phyloP scores from a whole-genome alignment of 441 rosid species.

The Arabidopsis hybrid region DNA sequence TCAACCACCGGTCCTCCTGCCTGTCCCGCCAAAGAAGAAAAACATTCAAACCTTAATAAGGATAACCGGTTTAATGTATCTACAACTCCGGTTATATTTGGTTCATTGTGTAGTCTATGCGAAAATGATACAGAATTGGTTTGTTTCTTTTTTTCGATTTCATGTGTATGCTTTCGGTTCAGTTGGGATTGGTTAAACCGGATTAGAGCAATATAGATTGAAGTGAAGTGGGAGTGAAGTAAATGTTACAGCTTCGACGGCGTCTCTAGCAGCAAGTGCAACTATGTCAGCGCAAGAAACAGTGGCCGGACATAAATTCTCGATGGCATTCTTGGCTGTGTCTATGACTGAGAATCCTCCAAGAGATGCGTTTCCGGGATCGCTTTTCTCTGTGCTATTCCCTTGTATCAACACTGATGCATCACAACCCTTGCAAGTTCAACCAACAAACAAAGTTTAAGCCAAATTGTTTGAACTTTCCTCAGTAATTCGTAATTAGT shows the following conservation, averaged over 20 bases:
- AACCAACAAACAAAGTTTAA: conserved; percentile 1
- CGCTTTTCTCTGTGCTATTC: conserved; percentile 62
- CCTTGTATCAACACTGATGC: conserved; percentile 67
- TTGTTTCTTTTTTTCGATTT: too few species aligned
- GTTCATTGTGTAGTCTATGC: background rate
- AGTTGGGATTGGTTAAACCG: background rate
- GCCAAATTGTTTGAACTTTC: background rate
- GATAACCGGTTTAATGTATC: conserved; percentile 11
- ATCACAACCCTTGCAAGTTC: conserved; percentile 56
- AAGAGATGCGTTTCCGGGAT: conserved; percentile 64
- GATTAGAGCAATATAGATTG: background rate
- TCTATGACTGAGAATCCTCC: conserved; percentile 69
- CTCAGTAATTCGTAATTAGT: background rate
- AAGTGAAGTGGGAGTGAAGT: background rate
- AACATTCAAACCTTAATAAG: background rate
- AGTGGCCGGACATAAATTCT: conserved; percentile 59
- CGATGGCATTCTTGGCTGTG: conserved; percentile 59
- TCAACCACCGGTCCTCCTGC: conserved; percentile 61
- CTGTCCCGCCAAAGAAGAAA: conserved; percentile 37
- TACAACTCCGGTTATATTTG: background rate
- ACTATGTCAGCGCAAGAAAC: conserved; percentile 72
- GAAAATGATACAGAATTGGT: background rate
- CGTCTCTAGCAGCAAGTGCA: conserved; percentile 69
- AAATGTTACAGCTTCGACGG: conserved; percentile 58
- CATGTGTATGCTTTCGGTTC: background rate